phyloP scores from a whole-genome alignment of 306 rosid species.

The Ceratonia siliqua region DNA sequence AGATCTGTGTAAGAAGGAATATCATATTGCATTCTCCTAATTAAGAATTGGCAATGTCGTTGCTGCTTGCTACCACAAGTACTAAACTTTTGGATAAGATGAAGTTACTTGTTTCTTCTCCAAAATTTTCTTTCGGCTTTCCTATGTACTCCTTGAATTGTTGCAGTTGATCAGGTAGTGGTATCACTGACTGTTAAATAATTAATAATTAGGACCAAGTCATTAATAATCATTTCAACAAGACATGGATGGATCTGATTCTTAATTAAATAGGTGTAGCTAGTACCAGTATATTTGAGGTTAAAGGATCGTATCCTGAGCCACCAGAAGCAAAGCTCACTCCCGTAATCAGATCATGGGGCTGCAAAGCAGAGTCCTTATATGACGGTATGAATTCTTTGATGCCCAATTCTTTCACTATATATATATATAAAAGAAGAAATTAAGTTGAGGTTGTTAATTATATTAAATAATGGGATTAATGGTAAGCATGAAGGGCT shows the following conservation, averaged over 20 bases:
- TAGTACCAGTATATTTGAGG: slow-evolving; percentile 38
- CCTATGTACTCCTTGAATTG: slow-evolving; percentile 46
- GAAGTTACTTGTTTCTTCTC: slow-evolving; percentile 46
- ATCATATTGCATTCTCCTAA: slow-evolving; percentile 35
- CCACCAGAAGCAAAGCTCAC: slow-evolving; percentile 50
- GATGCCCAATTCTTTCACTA: slow-evolving; percentile 45
- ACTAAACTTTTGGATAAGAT: slow-evolving; percentile 42
- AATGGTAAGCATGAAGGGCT: too few species aligned
- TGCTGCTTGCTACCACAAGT: slow-evolving; percentile 46
- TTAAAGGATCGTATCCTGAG: slow-evolving; percentile 49
- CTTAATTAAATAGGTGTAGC: too few species aligned
- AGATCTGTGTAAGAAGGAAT: slow-evolving; percentile 49
- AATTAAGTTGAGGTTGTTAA: too few species aligned
- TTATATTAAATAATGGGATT: too few species aligned
- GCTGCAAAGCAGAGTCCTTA: slow-evolving; percentile 26
- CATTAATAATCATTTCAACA: too few species aligned
- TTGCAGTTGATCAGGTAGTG: slow-evolving; percentile 42
- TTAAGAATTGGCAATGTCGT: slow-evolving; percentile 55
- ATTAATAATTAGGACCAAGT: too few species aligned
- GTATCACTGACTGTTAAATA: slow-evolving; percentile 44
- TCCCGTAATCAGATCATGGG: slow-evolving; percentile 45
- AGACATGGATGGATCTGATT: too few species aligned
- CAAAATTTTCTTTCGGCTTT: slow-evolving; percentile 43
- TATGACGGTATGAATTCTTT: slow-evolving; percentile 48
- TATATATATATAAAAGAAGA: too few species aligned